A percentile compares a stretch with the other conserved stretches of the same genome.
Conservation (phyloP, 139 green algal species). For the Tetradesmus obliquus region DNA sequence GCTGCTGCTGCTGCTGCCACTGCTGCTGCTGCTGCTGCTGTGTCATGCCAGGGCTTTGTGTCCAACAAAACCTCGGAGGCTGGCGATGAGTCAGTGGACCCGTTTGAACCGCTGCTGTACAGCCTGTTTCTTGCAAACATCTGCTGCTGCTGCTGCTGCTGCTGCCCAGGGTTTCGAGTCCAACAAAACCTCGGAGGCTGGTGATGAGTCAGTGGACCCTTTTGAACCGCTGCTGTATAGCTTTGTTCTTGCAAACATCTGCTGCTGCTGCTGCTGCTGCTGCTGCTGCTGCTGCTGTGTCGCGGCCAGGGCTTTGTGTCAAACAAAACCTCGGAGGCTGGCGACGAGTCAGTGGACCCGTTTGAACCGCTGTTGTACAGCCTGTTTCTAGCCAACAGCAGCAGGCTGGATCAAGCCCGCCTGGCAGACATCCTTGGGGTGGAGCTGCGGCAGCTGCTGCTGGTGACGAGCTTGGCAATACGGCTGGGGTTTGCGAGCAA, state of each 20-base stretch:
- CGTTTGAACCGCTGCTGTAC: slow-evolving; percentile 93
- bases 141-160: slow-evolving; percentile 70
- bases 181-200: slow-evolving; percentile 79
- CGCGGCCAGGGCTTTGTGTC: slow-evolving; percentile 87
- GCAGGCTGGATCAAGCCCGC: slow-evolving; percentile 42
- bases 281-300: too few relatives aligned
- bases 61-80: slow-evolving; percentile 83
- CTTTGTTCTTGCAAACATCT: slow-evolving; percentile 91
- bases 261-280: slow-evolving; percentile 65
- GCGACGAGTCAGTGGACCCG: slow-evolving; percentile 71
- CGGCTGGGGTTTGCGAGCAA: slow-evolving; percentile 80
- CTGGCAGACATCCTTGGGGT: slow-evolving; percentile 65
- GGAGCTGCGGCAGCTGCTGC: slow-evolving; percentile 66
- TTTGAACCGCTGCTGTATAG: slow-evolving; percentile 92
- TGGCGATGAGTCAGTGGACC: slow-evolving; percentile 67
- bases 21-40: neutral
- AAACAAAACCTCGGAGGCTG: slow-evolving; percentile 79
- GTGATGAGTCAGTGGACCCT: slow-evolving; percentile 71
- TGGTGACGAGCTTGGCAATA: slow-evolving; percentile 79
- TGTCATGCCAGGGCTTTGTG: slow-evolving; percentile 84
- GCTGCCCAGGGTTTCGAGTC: slow-evolving; percentile 87
- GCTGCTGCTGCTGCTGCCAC: slow-evolving; percentile 65
- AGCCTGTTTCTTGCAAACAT: slow-evolving; percentile 90
- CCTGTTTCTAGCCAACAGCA: slow-evolving; percentile 92
- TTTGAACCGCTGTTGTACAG: slow-evolving; percentile 92